Conservation (phyloP, 176 grass and related monocot genomes). For the Cenchrus americanus region DNA sequence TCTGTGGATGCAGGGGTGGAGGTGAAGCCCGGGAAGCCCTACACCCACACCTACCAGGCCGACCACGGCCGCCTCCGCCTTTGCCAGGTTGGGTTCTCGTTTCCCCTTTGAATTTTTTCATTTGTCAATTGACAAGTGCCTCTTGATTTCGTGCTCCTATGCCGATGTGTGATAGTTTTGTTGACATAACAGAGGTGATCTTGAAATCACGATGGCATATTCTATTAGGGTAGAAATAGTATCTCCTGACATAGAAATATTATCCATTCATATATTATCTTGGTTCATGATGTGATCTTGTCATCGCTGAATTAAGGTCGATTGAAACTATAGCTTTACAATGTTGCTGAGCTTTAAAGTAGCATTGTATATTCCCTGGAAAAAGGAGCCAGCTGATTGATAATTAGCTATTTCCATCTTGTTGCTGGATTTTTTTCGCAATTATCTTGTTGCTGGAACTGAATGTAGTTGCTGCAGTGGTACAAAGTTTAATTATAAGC, state of each 20-base stretch:
- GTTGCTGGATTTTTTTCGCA: neutral
- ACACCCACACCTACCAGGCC: conserved; percentile 64
- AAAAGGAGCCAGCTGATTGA: neutral
- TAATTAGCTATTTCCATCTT: neutral
- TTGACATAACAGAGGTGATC: neutral
- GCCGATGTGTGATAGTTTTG: neutral
- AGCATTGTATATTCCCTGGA: neutral
- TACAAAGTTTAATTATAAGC: conserved; percentile 19
- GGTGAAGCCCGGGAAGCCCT: conserved; percentile 84
- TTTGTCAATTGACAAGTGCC: neutral
- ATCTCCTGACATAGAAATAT: neutral
- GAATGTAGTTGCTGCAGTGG: neutral
- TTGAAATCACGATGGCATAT: neutral
- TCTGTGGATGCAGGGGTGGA: conserved; percentile 63
- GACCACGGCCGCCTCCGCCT: conserved; percentile 80
- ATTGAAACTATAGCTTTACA: neutral
- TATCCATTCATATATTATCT: neutral
- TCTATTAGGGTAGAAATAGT: neutral
- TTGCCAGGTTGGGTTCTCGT: conserved; percentile 53
- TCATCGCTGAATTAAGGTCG: neutral
- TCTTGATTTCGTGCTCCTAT: neutral
- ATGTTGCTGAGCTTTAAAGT: neutral
- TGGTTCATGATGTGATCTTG: neutral
- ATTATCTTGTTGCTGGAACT: neutral
- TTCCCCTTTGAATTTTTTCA: neutral